A percentile compares a stretch with the other conserved stretches of the same genome.
These are phyloP conservation scores for Wolfiporia cocos DNA, from an alignment of 1,284 basidiomycete genomes.

Conservation along the genomic window DNA sequence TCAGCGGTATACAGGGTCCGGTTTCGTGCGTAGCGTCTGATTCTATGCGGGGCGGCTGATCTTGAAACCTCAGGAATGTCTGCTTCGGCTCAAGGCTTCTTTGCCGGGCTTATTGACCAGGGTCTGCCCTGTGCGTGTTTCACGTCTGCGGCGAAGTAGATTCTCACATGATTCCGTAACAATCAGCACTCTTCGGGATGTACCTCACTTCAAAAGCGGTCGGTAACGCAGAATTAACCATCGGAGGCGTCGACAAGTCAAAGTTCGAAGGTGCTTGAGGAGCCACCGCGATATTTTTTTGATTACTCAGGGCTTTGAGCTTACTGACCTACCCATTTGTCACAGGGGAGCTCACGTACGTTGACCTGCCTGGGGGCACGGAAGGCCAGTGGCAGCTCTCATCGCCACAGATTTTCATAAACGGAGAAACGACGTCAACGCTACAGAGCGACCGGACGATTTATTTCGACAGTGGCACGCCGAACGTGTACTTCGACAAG, in stretches of 20 bases:
- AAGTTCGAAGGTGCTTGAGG: slow-evolving; percentile 44
- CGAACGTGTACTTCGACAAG: slow-evolving; percentile 45
- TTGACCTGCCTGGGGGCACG: slow-evolving; percentile 5
- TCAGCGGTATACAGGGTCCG: slow-evolving; percentile 46
- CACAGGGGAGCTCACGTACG: not conserved
- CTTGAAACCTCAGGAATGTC: slow-evolving; percentile 43
- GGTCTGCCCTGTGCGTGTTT: slow-evolving; percentile 43
- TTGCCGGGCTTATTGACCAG: slow-evolving; percentile 36
- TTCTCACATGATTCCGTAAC: no score
- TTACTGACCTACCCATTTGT: no score
- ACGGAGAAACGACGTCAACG: slow-evolving; percentile 40
- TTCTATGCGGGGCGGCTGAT: no score
- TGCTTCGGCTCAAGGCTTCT: slow-evolving; percentile 41
- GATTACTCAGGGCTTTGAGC: no score
- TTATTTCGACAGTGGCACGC: slow-evolving; percentile 54
- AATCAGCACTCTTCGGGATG: slow-evolving; percentile 46
- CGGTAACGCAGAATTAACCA: slow-evolving; percentile 46
- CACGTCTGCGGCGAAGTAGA: no score
- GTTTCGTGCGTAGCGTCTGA: no score
- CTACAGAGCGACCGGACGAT: slow-evolving; percentile 35
- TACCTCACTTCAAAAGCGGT: slow-evolving; percentile 42
- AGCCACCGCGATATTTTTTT: no score
- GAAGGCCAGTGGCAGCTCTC: slow-evolving; percentile 39
- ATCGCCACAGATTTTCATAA: slow-evolving; percentile 43
- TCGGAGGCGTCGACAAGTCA: slow-evolving; percentile 45